A percentile compares a stretch with the other conserved stretches of the same genome.
These are phyloP conservation scores for Cyclotella distinguenda DNA, from an alignment of 108 stramenopile genomes.

Conservation along the genomic window DNA sequence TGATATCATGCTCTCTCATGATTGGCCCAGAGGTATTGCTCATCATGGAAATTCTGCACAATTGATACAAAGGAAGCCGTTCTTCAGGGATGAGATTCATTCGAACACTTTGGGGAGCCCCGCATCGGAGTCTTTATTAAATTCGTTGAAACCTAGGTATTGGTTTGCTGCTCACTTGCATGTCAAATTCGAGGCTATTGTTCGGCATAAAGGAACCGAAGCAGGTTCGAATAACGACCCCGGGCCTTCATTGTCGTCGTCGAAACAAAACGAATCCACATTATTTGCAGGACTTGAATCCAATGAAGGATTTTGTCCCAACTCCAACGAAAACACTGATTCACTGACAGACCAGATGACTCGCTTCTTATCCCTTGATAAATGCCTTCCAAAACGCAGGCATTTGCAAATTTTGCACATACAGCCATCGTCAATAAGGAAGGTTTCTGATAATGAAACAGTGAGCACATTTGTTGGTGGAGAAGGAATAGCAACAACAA, in stretches of 20 bases:
- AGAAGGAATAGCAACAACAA: no score
- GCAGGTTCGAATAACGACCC: neutral
- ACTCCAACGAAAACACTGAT: constrained; percentile 29
- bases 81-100: constrained; percentile 83
- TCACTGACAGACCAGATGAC: constrained; percentile 83
- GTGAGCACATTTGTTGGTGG: no score
- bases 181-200: constrained; percentile 90
- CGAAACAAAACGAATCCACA: constrained; percentile 32
- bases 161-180: constrained; percentile 99
- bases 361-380: constrained; percentile 95
- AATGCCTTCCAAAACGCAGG: constrained; percentile 92
- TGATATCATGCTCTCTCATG: constrained; percentile 92
- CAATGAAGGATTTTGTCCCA: constrained; percentile 41
- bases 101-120: constrained; percentile 90
- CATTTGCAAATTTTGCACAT: constrained; percentile 87
- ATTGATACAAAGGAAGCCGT: constrained; percentile 80
- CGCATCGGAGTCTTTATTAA: constrained; percentile 78
- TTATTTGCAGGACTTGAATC: constrained; percentile 61
- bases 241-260: neutral
- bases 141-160: constrained; percentile 77
- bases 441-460: neutral
- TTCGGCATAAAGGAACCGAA: constrained; percentile 54
- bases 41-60: constrained; percentile 74
- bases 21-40: constrained; percentile 96
- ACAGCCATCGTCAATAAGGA: constrained; percentile 29